These are phyloP conservation scores for Suillus brevipes DNA, from an alignment of 768 basidiomycete species.

Conservation along the genomic window DNA sequence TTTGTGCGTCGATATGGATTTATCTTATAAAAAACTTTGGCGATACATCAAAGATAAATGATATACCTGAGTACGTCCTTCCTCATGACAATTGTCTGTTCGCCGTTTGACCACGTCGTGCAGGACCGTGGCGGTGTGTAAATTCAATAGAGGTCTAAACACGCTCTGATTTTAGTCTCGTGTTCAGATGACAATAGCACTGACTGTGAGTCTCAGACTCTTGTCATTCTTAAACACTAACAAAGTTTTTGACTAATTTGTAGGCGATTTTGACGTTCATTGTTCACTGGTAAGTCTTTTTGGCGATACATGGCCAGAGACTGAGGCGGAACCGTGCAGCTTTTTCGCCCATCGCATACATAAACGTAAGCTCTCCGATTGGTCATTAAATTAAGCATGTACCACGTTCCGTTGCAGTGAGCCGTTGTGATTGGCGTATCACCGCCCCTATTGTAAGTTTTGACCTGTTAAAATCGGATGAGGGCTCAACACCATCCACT, in stretches of 20 bases:
- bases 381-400: not conserved
- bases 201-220: conserved; percentile 28
- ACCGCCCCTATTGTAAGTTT: conserved; percentile 37
- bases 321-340: conserved; percentile 17
- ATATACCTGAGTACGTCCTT: conserved; percentile 43
- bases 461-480: conserved; percentile 2
- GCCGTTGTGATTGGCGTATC: conserved; percentile 28
- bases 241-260: conserved; percentile 23
- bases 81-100: not conserved
- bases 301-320: not conserved
- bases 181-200: conserved; percentile 28
- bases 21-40: conserved; percentile 49
- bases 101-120: not conserved
- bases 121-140: conserved; percentile 30
- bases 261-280: conserved; percentile 49
- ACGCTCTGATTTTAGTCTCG: conserved; percentile 2
- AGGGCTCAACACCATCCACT: not conserved
- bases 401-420: conserved; percentile 20
- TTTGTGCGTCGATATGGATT: conserved; percentile 42
- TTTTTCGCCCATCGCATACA: conserved; percentile 44
- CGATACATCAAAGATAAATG: conserved; percentile 36
- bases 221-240: not conserved
- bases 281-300: conserved; percentile 46
- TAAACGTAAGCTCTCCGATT: conserved; percentile 33
- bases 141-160: not conserved